Evolutionary conservation across 2,329 filamentous ascomycete species (phyloP).

Genomic region (Fusarium multiceps): DNA sequence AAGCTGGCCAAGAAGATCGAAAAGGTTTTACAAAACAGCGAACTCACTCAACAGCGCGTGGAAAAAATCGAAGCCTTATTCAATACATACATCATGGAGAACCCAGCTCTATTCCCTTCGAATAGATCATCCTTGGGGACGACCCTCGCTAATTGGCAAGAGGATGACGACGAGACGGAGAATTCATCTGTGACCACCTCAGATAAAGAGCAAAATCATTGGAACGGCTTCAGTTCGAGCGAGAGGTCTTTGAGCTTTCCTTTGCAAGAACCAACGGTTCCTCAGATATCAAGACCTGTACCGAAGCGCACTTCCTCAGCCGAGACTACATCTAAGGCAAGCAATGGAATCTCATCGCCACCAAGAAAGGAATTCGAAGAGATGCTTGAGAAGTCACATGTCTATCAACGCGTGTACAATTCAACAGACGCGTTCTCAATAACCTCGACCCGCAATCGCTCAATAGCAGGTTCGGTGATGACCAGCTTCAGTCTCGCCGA

Average conservation of each 20-base stretch:
- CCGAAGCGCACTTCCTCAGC: slow-evolving; percentile 9
- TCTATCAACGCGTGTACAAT: slow-evolving; percentile 21
- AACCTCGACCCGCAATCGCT: background rate
- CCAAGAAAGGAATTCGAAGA: slow-evolving; percentile 5
- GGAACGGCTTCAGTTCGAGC: background rate
- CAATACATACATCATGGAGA: slow-evolving; percentile 23
- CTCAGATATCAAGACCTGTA: background rate
- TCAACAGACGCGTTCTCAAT: slow-evolving; percentile 9
- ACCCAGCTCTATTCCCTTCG: background rate
- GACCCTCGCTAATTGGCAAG: background rate
- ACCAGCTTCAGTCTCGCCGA: slow-evolving; percentile 22
- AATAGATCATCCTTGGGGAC: slow-evolving; percentile 6
- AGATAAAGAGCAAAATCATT: background rate
- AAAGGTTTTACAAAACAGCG: background rate
- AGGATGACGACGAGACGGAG: slow-evolving; percentile 4
- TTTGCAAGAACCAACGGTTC: background rate
- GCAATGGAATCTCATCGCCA: background rate
- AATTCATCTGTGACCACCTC: background rate
- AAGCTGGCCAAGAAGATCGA: slow-evolving; percentile 16
- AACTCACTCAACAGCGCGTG: slow-evolving; percentile 9
- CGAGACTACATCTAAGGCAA: background rate
- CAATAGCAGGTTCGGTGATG: slow-evolving; percentile 7
- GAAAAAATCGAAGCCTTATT: slow-evolving; percentile 13
- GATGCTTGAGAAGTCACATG: background rate
- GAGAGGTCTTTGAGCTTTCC: slow-evolving; percentile 19